phyloP scores from a whole-genome alignment of 2,329 filamentous ascomycete genomes.

The Whalleya microplaca region DNA sequence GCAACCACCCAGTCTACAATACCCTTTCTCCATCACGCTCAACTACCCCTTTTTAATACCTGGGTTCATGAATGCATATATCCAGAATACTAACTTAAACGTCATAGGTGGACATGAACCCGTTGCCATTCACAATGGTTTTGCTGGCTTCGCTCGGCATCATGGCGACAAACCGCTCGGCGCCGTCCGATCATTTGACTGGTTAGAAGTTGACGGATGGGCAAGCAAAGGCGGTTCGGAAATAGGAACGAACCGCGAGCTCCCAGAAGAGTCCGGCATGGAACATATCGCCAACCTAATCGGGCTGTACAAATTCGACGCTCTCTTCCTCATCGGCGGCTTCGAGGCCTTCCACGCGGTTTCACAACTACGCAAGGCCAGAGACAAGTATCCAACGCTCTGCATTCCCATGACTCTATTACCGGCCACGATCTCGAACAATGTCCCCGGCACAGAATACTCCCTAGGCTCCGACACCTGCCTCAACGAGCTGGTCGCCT shows the following conservation, averaged over 20 bases:
- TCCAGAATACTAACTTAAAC: slow-evolving; percentile 3
- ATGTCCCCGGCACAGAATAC: slow-evolving; percentile 96
- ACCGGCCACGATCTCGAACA: slow-evolving; percentile 98
- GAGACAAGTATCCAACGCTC: slow-evolving; percentile 78
- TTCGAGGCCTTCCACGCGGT: slow-evolving; percentile 97
- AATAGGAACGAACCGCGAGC: slow-evolving; percentile 94
- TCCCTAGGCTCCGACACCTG: slow-evolving; percentile 96
- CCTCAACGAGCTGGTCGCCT: slow-evolving; percentile 89
- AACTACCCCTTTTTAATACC: too few relatives aligned
- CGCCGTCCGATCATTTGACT: slow-evolving; percentile 82
- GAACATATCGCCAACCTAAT: slow-evolving; percentile 82
- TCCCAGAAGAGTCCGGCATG: slow-evolving; percentile 84
- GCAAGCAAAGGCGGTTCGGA: slow-evolving; percentile 96
- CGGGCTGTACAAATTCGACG: slow-evolving; percentile 85
- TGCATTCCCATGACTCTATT: slow-evolving; percentile 91
- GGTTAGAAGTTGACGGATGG: slow-evolving; percentile 95
- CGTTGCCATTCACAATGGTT: slow-evolving; percentile 93
- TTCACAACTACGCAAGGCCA: slow-evolving; percentile 81
- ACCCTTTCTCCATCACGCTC: too few relatives aligned
- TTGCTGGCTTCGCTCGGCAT: slow-evolving; percentile 90
- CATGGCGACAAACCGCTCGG: slow-evolving; percentile 81
- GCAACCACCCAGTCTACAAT: background rate
- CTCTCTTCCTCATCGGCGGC: slow-evolving; percentile 87
- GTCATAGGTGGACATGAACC: slow-evolving; percentile 74
- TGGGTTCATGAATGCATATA: background rate